Percentiles rank a stretch among this genome's conserved stretches.
Conservation (phyloP, 208 protist genomes). For the Wallacemonas rigidus region DNA sequence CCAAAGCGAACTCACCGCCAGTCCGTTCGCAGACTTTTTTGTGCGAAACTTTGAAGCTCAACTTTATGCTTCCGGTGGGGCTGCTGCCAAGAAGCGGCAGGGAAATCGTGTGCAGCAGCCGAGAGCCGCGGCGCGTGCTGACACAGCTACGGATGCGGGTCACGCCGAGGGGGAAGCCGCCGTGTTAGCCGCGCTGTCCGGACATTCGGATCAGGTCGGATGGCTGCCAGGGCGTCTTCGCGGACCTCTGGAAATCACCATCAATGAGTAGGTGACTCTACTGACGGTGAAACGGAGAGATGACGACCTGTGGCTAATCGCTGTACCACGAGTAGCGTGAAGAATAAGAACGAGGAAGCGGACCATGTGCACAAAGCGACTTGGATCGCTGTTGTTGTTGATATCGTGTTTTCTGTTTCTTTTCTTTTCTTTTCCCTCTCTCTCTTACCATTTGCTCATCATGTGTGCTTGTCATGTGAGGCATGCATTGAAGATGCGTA, state of each 20-base stretch:
- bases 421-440: neutral
- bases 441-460: neutral
- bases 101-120: too few species aligned
- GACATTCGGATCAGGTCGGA: neutral
- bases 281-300: too few species aligned
- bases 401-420: neutral
- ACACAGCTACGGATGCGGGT: neutral
- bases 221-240: slow-evolving; percentile 6
- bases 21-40: slow-evolving; percentile 5
- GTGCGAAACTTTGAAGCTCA: neutral
- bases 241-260: neutral
- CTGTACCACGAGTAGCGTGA: too few species aligned
- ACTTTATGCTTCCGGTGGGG: neutral
- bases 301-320: too few species aligned
- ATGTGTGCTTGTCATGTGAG: neutral
- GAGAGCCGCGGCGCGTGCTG: neutral
- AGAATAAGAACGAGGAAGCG: too few species aligned
- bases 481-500: too few species aligned
- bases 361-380: too few species aligned
- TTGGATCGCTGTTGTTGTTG: too few species aligned
- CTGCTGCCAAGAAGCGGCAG: neutral
- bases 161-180: neutral
- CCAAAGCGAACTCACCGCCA: slow-evolving; percentile 1
- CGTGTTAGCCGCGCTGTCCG: neutral
- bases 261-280: neutral